Percentiles rank a stretch among this genome's conserved stretches.
Conservation (phyloP, 306 rosid species). For the Pyrus pyrifolia region DNA sequence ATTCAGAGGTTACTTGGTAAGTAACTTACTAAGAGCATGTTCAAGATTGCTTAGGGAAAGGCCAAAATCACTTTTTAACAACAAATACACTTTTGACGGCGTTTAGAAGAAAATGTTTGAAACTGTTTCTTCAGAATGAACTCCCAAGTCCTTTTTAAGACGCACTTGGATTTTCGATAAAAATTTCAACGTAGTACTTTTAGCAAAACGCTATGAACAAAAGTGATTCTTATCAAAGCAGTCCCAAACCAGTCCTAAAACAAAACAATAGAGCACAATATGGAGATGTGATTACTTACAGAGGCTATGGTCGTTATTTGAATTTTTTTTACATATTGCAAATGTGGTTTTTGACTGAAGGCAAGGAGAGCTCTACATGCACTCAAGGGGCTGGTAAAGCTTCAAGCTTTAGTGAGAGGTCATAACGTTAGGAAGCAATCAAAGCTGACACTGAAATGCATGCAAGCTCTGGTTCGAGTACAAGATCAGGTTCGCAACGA, state of each 20-base stretch:
- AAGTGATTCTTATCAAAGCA: not conserved
- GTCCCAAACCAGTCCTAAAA: not conserved
- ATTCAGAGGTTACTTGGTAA: constrained; percentile 31
- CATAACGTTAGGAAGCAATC: constrained; percentile 24
- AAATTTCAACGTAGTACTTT: not conserved
- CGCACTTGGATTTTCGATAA: not conserved
- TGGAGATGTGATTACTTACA: not conserved
- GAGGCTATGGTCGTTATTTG: too few species aligned
- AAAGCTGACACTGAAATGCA: constrained; percentile 23
- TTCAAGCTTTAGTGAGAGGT: constrained; percentile 34
- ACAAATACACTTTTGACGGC: too few species aligned
- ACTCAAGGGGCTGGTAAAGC: constrained; percentile 31
- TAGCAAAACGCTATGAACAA: not conserved
- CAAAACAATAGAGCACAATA: not conserved
- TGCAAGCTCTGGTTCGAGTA: constrained; percentile 30
- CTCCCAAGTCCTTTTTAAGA: not conserved
- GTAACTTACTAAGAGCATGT: not conserved
- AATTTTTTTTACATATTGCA: too few species aligned
- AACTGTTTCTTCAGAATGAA: not conserved
- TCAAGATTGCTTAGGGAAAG: too few species aligned
- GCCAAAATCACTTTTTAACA: too few species aligned
- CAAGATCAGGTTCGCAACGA: constrained; percentile 26
- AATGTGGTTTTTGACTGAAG: constrained; percentile 7
- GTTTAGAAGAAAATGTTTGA: not conserved
- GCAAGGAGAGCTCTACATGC: constrained; percentile 30